These are phyloP conservation scores for Trametes elegans DNA, from an alignment of 768 basidiomycete genomes.

Conservation along the genomic window DNA sequence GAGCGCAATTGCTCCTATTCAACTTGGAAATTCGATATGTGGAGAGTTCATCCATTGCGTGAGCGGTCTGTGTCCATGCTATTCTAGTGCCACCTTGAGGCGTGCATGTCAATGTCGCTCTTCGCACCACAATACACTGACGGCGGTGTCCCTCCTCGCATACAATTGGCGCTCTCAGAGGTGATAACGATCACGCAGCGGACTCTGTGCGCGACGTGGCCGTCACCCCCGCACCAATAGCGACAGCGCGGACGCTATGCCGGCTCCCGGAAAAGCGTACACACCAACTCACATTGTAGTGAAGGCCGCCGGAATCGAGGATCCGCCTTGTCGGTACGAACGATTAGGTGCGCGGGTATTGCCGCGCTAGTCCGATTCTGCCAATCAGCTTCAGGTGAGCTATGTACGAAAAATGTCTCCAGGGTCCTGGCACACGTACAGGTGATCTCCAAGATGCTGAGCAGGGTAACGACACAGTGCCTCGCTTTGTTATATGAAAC, in stretches of 20 bases:
- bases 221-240: background rate
- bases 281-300: background rate
- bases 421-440: too few species aligned
- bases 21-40: background rate
- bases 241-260: background rate
- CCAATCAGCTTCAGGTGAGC: background rate
- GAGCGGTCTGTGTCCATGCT: background rate
- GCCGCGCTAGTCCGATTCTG: background rate
- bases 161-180: background rate
- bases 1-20: background rate
- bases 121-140: conserved; percentile 3
- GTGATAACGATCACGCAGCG: background rate
- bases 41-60: background rate
- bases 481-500: too few species aligned
- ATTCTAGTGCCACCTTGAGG: conserved; percentile 1
- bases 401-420: background rate
- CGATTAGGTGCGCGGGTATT: background rate
- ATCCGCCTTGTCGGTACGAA: background rate
- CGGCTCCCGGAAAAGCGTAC: background rate
- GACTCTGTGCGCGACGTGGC: background rate
- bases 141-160: background rate
- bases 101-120: background rate
- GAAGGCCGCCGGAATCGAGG: background rate
- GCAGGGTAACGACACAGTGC: too few species aligned
- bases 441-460: too few species aligned